phyloP scores from a whole-genome alignment of 257 asterid genomes.

The Paraleonurus japonicus region DNA sequence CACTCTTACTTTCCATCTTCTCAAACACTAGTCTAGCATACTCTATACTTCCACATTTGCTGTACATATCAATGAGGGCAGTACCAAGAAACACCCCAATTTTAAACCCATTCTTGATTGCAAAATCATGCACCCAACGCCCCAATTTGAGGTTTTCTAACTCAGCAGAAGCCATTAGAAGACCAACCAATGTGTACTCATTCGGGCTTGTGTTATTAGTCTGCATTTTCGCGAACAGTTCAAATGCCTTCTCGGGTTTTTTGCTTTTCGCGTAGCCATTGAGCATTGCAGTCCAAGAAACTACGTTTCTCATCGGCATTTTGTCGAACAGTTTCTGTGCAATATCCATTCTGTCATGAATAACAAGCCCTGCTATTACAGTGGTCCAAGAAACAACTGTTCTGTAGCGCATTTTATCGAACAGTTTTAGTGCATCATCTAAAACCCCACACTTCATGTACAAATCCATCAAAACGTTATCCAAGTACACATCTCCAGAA shows the following conservation, averaged over 20 bases:
- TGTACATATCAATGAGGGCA: conserved; percentile 58
- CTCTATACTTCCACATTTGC: conserved; percentile 56
- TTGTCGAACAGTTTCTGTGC: conserved; percentile 44
- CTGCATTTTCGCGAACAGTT: conserved; percentile 41
- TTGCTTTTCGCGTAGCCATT: conserved; percentile 45
- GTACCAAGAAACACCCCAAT: conserved; percentile 50
- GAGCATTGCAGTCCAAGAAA: conserved; percentile 56
- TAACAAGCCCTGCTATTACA: conserved; percentile 35
- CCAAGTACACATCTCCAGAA: conserved; percentile 45
- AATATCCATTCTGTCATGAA: conserved; percentile 31
- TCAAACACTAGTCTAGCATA: conserved; percentile 41
- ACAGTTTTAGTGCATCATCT: conserved; percentile 48
- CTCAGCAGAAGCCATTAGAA: conserved; percentile 38
- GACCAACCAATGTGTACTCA: conserved; percentile 49
- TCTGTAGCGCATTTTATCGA: conserved; percentile 51
- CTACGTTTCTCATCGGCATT: conserved; percentile 48
- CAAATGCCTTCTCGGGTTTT: conserved; percentile 48
- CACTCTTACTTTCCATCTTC: conserved; percentile 37
- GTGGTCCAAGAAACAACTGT: conserved; percentile 68
- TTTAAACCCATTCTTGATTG: conserved; percentile 46
- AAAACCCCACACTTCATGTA: conserved; percentile 51
- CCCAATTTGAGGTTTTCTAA: conserved; percentile 46
- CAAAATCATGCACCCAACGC: conserved; percentile 39
- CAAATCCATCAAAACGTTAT: conserved; percentile 56
- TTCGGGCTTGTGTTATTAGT: conserved; percentile 34